These are phyloP conservation scores for Debaryomyces tyrocola DNA, from an alignment of 805 yeast species.

Conservation along the genomic window DNA sequence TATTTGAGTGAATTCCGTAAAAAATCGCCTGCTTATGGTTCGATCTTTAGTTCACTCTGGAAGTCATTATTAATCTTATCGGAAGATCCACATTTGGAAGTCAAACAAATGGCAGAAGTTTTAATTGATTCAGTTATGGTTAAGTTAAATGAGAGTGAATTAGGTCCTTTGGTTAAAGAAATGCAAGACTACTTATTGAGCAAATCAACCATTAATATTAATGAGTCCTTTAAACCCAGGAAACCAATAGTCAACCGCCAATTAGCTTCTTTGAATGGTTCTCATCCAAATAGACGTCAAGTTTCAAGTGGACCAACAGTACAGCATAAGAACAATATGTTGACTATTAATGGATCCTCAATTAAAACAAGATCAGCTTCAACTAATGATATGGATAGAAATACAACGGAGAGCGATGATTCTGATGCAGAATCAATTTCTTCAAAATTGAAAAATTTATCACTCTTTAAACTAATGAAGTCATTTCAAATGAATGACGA, in stretches of 20 bases:
- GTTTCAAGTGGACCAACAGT: constrained; percentile 19
- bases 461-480: constrained; percentile 36
- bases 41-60: constrained; percentile 85
- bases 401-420: constrained; percentile 1
- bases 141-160: constrained; percentile 61
- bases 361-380: constrained; percentile 30
- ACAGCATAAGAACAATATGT: constrained; percentile 22
- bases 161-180: constrained; percentile 62
- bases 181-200: constrained; percentile 65
- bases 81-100: constrained; percentile 87
- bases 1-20: constrained; percentile 63
- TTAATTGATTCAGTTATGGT: constrained; percentile 72
- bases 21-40: constrained; percentile 79
- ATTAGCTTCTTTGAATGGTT: constrained; percentile 15
- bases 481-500: constrained; percentile 42
- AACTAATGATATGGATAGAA: constrained; percentile 13
- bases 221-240: constrained; percentile 40
- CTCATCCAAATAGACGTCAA: constrained; percentile 9
- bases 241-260: constrained; percentile 37
- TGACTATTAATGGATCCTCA: constrained; percentile 28
- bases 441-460: constrained; percentile 30
- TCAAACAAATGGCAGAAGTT: constrained; percentile 66
- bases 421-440: constrained; percentile 32
- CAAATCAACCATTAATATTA: constrained; percentile 42
- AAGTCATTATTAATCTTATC: constrained; percentile 75